Evolutionary conservation across 2,329 filamentous ascomycete species (phyloP).

Genomic region (Calonectria honghensis): DNA sequence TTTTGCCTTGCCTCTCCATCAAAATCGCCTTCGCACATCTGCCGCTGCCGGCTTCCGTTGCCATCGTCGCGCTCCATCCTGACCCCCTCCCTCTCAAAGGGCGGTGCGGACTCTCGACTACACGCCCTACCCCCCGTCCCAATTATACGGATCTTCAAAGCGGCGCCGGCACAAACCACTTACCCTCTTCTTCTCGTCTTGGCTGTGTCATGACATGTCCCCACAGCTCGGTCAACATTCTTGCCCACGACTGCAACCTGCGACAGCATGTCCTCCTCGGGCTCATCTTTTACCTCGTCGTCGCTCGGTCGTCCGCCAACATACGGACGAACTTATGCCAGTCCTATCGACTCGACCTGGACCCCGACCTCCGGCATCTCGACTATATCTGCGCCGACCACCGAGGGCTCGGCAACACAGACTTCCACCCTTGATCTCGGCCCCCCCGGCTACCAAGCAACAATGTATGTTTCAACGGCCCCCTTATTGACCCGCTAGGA

Average conservation of each 20-base stretch:
- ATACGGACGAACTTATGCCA: constrained; percentile 64
- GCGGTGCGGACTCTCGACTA: constrained; percentile 42
- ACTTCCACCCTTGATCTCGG: constrained; percentile 70
- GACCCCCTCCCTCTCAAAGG: constrained; percentile 31
- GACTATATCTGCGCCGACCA: constrained; percentile 67
- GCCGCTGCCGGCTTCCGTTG: not conserved
- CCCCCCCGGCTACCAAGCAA: constrained; percentile 72
- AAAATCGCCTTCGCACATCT: not conserved
- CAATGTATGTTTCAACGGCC: constrained; percentile 64
- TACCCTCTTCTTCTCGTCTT: constrained; percentile 49
- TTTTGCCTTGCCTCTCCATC: constrained; percentile 27
- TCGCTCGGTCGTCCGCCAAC: constrained; percentile 65
- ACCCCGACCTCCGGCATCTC: constrained; percentile 67
- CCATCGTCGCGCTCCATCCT: not conserved
- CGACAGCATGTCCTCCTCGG: constrained; percentile 67
- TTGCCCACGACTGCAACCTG: constrained; percentile 54
- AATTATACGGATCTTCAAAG: constrained; percentile 50
- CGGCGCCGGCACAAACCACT: constrained; percentile 48
- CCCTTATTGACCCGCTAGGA: constrained; percentile 22
- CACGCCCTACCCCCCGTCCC: constrained; percentile 36
- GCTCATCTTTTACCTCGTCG: constrained; percentile 69
- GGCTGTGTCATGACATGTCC: constrained; percentile 57
- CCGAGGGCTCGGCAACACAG: constrained; percentile 59
- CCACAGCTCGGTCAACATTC: constrained; percentile 56
- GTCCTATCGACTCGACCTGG: constrained; percentile 67